Percentiles rank a stretch among this genome's conserved stretches.
Conservation (phyloP, 176 grass and related monocot genomes). For the Pharus latifolius region DNA sequence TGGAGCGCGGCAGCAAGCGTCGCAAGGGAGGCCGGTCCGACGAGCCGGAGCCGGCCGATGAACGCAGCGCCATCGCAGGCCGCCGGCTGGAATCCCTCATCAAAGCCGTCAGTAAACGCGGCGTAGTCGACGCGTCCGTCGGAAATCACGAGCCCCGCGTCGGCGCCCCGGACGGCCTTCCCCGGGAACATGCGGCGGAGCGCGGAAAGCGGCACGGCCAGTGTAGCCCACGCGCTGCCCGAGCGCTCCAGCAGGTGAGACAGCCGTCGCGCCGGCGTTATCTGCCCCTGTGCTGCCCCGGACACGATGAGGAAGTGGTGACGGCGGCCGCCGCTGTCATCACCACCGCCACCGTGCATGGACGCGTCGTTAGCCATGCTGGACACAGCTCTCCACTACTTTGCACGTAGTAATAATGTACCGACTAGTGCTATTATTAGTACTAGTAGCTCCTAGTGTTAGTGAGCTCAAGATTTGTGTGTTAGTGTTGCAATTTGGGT, state of each 20-base stretch:
- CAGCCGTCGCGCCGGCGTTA: slow-evolving; percentile 19
- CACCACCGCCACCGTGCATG: neutral
- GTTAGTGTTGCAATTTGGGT: too few species aligned
- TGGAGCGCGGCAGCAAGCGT: neutral
- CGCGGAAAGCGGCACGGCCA: neutral
- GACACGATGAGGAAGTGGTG: slow-evolving; percentile 32
- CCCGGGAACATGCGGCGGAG: slow-evolving; percentile 20
- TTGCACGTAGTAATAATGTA: too few species aligned
- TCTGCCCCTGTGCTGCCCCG: slow-evolving; percentile 24
- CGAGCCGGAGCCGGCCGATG: neutral
- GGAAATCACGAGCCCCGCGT: neutral
- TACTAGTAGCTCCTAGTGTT: too few species aligned
- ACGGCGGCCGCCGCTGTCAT: neutral
- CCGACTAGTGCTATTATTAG: too few species aligned
- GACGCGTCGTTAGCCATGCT: too few species aligned
- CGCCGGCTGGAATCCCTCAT: slow-evolving; percentile 10
- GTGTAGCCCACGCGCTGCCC: neutral
- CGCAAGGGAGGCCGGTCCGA: neutral
- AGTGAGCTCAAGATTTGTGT: too few species aligned
- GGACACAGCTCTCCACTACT: too few species aligned
- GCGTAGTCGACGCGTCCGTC: neutral
- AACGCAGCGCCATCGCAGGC: slow-evolving; percentile 15
- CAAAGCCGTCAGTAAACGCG: slow-evolving; percentile 5
- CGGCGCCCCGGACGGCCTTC: neutral
- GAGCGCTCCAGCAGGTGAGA: neutral